Evolutionary conservation across 129 eudicot species (phyloP), one percentile per base, ranked within the genome.

Genomic region (Flaveria linearis): DNA sequence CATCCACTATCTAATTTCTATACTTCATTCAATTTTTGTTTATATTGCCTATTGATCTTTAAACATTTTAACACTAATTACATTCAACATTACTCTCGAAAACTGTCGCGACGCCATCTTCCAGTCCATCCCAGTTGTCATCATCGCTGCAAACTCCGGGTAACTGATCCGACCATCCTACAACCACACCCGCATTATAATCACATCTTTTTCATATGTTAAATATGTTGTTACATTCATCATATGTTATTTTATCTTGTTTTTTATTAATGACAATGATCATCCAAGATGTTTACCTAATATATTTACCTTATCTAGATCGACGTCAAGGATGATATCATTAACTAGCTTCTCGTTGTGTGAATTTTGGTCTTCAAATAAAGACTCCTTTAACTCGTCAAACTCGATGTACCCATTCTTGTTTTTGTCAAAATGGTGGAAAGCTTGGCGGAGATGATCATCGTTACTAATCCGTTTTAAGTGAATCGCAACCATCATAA

Each of bases 141-240:
- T 94, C 98, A 94, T 94, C 25, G 91, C 97, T 78, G 85, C 86
- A 77, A 94, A 94, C 74, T 94, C 98, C 1, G 79, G 80, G 73
- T 85, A 94, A 75, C 97, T 88, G 25, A 94, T 91, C 23, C 96
- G 84, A 16, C 98, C 98, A 56, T 93, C 98, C 98, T 93, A 85
- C 46, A 56, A 58, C 0, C 12, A 45, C 16, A 56, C 10, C 11
- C 39, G 57, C 9, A 57, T 41, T 17, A 18, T 0, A 67, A 69
- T 53, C 25, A 62, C 18, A 12, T 33, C 13, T 3, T 11, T 41
- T 13, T 53, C 4, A 9, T 39, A 14, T 57, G 28, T 76, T 45
- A 9, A 17, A 41, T 42, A 9, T 68, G 46, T 43, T 10, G 33
- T 41, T 9, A 60, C 23, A 60, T 25, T 45, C 2, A 42, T 77